Evolutionary conservation across 768 basidiomycete species (phyloP).

Genomic region (Boletus rex-veris): DNA sequence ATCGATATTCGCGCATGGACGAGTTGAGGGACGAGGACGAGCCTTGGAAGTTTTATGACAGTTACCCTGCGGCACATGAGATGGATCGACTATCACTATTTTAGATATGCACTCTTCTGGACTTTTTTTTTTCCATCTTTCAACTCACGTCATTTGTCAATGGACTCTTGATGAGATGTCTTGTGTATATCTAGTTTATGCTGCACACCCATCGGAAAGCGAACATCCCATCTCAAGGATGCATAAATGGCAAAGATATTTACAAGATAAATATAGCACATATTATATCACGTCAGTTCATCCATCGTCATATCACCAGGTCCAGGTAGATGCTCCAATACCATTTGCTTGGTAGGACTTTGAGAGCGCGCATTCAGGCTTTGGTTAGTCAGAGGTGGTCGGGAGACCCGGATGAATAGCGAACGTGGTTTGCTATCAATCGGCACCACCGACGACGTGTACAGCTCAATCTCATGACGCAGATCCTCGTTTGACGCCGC

Average conservation of each 20-base stretch:
- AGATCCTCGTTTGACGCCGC: constrained; percentile 44
- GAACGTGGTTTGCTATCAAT: constrained; percentile 52
- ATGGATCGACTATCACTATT: constrained; percentile 7
- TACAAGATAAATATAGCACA: constrained; percentile 15
- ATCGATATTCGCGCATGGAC: constrained; percentile 22
- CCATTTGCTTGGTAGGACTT: constrained; percentile 15
- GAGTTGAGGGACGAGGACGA: constrained; percentile 29
- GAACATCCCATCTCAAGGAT: no score
- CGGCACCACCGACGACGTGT: constrained; percentile 54
- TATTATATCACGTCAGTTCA: constrained; percentile 35
- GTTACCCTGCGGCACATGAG: constrained; percentile 12
- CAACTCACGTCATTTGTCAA: not conserved
- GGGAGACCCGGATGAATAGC: constrained; percentile 41
- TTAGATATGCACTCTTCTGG: not conserved
- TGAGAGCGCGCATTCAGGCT: constrained; percentile 33
- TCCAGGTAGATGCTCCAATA: constrained; percentile 35
- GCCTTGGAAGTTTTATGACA: constrained; percentile 29
- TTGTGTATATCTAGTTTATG: not conserved
- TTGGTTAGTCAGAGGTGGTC: constrained; percentile 46
- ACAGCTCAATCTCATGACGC: constrained; percentile 53
- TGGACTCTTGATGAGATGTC: not conserved
- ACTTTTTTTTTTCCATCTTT: not conserved
- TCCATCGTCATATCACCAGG: constrained; percentile 53
- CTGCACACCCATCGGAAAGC: no score
- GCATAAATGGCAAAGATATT: not conserved